Evolutionary conservation across 805 yeast species (phyloP).

Genomic region (Cyberlindnera japonica): DNA sequence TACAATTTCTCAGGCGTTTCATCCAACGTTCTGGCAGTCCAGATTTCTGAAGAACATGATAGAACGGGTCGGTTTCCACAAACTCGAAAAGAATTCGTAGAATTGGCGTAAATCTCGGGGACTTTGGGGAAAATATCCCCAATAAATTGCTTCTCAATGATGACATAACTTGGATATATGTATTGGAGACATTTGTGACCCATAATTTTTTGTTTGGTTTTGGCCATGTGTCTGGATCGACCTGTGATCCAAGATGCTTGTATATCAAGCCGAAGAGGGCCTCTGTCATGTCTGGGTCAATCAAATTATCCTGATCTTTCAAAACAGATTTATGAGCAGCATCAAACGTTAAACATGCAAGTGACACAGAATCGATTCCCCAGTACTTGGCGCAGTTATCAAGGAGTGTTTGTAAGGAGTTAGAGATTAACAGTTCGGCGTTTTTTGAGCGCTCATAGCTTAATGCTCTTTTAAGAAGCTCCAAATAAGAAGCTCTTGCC

Average conservation of each 20-base stretch:
- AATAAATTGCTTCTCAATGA: slow-evolving; percentile 41
- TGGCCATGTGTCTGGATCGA: slow-evolving; percentile 36
- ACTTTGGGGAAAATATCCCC: slow-evolving; percentile 38
- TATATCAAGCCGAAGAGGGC: slow-evolving; percentile 33
- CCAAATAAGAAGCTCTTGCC: slow-evolving; percentile 38
- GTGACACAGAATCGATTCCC: slow-evolving; percentile 51
- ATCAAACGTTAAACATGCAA: slow-evolving; percentile 46
- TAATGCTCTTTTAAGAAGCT: slow-evolving; percentile 41
- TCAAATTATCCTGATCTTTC: slow-evolving; percentile 24
- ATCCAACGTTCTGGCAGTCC: slow-evolving; percentile 44
- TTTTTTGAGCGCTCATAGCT: slow-evolving; percentile 30
- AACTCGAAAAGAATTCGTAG: slow-evolving; percentile 47
- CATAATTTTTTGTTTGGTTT: slow-evolving; percentile 48
- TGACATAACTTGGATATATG: slow-evolving; percentile 45
- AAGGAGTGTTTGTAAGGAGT: slow-evolving; percentile 41
- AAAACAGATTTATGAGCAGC: slow-evolving; percentile 41
- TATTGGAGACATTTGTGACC: slow-evolving; percentile 40
- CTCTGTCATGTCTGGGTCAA: slow-evolving; percentile 31
- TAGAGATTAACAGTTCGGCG: slow-evolving; percentile 33
- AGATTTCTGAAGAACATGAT: slow-evolving; percentile 32
- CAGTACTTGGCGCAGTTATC: slow-evolving; percentile 48
- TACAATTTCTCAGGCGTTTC: slow-evolving; percentile 31
- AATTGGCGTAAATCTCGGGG: slow-evolving; percentile 58
- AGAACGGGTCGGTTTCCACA: slow-evolving; percentile 45
- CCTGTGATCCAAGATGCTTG: slow-evolving; percentile 22